Evolutionary conservation across 441 rosid species (phyloP), one percentile per base, ranked within the genome.

Genomic region (Eruca vesicaria): DNA sequence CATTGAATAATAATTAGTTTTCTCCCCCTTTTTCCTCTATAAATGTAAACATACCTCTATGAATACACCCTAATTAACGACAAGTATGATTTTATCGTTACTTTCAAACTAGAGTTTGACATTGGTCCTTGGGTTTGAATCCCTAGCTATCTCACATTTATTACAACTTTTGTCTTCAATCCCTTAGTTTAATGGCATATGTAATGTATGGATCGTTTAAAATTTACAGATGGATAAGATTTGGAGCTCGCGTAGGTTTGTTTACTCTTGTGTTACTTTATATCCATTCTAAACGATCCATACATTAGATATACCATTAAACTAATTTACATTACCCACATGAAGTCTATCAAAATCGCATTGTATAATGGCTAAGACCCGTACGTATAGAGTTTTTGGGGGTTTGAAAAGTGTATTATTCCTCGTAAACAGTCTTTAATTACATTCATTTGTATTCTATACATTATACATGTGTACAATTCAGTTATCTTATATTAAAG

Each of bases 41-140:
- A 7, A 20, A 68, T 68, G 36, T 6, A 35, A 7, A 50, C 16
- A 8, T 16, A 50, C 6, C 18, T 53, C 15, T 18, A 19, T 9
- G 15, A 10, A 60, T 19, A 32, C 15, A 52, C 38, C 59, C 52
- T 68, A 75, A 63, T 63, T 32, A 57, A 33, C 70, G 66, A 69
- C 70, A n/a, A n/a, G 19, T 36, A 21, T 67, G 19, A 16, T 36
- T 67, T 41, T 15, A 69, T 52, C 48, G 69, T 68, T 75, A 38
- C 64, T 68, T 75, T 38, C 58, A 76, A 63, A 76, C 16, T 76
- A 69, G 61, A 26, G 66, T 56, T 69, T 76, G 75, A 76, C 70
- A 76, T 50, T 43, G 50, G 15, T 50, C 67, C 10, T 26, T 35
- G 36, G 60, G 70, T 63, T 69, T 70, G 71, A 61, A 70, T 76